Percentiles rank a stretch among this genome's conserved stretches.
Evolutionary conservation across 2,329 filamentous ascomycete species (phyloP).

Genomic region (Microsporum audouinii): DNA sequence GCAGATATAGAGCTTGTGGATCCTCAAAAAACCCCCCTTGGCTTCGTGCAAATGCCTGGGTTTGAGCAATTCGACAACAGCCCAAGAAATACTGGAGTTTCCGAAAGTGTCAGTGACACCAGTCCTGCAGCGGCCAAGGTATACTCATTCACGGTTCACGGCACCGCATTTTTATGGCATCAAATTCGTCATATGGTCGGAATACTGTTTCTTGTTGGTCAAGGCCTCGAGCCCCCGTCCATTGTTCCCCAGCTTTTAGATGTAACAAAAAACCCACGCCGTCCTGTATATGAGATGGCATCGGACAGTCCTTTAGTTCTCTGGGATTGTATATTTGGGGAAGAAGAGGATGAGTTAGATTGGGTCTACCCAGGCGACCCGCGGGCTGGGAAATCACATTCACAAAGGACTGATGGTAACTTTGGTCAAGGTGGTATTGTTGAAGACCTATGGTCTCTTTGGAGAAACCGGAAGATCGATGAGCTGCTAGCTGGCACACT

Average conservation of each 20-base stretch:
- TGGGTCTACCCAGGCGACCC: constrained; percentile 75
- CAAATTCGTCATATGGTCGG: constrained; percentile 93
- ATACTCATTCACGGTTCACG: constrained; percentile 79
- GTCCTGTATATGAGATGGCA: constrained; percentile 82
- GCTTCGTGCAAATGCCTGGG: constrained; percentile 42
- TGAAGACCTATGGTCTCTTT: constrained; percentile 67
- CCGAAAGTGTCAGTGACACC: background rate
- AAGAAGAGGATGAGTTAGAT: constrained; percentile 49
- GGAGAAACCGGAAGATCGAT: constrained; percentile 78
- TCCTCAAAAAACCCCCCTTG: constrained; percentile 41
- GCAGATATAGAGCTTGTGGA: constrained; percentile 64
- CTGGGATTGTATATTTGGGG: constrained; percentile 88
- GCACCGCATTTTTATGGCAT: constrained; percentile 93
- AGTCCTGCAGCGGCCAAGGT: constrained; percentile 41
- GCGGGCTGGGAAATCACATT: constrained; percentile 20
- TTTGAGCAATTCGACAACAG: constrained; percentile 27
- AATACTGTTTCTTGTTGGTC: constrained; percentile 82
- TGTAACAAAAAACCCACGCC: constrained; percentile 55
- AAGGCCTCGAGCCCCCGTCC: constrained; percentile 66
- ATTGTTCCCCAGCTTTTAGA: constrained; percentile 68
- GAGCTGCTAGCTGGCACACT: constrained; percentile 70
- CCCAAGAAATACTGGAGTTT: constrained; percentile 11
- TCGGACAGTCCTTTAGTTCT: constrained; percentile 80
- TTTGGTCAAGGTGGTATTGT: constrained; percentile 56
- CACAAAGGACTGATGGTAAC: constrained; percentile 43